phyloP scores from a whole-genome alignment of 75 land plant genomes.

The Cupressus sempervirens region DNA sequence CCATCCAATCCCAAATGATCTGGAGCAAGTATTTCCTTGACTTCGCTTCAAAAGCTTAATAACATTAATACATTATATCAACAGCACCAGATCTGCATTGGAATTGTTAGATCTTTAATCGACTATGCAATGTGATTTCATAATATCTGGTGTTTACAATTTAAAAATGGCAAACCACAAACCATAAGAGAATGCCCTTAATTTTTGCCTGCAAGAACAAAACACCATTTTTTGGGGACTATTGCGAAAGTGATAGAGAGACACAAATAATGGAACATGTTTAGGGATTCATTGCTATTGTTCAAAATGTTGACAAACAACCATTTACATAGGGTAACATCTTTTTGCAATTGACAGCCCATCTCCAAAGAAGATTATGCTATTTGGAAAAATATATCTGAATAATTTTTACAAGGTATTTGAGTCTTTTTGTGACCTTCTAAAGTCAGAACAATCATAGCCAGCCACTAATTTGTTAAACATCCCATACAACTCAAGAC shows the following conservation, averaged over 20 bases:
- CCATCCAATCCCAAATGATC: neutral
- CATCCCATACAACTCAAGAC: neutral
- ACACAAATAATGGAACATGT: neutral
- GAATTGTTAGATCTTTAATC: neutral
- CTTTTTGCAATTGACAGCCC: neutral
- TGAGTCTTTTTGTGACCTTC: neutral
- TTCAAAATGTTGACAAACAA: neutral
- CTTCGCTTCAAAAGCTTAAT: neutral
- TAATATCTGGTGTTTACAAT: neutral
- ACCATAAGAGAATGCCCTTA: neutral
- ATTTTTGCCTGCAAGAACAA: neutral
- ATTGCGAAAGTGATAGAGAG: neutral
- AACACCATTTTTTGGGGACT: neutral
- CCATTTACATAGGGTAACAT: neutral
- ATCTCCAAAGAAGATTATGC: neutral
- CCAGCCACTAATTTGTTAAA: neutral
- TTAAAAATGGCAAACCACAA: neutral
- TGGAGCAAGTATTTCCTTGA: neutral
- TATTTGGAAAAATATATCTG: neutral
- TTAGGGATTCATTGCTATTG: neutral
- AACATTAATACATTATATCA: neutral
- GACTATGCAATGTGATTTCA: neutral
- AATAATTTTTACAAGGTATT: neutral
- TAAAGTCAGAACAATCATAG: neutral
- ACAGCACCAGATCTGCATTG: neutral